Evolutionary conservation across 345 rosid genomes (phyloP).

Genomic region (Linum tenue): DNA sequence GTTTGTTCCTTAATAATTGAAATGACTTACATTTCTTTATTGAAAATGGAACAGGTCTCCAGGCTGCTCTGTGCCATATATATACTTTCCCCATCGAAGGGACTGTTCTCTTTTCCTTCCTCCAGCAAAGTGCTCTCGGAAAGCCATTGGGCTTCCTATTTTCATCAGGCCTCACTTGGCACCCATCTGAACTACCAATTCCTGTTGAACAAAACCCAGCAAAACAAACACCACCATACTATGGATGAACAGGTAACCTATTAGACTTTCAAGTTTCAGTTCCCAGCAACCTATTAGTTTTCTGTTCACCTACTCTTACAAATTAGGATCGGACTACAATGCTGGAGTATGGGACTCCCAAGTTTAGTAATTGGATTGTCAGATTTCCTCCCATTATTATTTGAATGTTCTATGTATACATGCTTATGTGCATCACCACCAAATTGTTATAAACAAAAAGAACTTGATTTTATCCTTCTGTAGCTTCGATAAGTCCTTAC

Average conservation of each 20-base stretch:
- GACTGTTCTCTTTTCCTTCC: slow-evolving; percentile 32
- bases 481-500: too few relatives aligned
- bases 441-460: too few relatives aligned
- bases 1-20: too few relatives aligned
- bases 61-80: slow-evolving; percentile 56
- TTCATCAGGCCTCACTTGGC: slow-evolving; percentile 93
- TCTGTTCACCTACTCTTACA: too few relatives aligned
- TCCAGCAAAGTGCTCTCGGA: slow-evolving; percentile 46
- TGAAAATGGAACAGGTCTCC: slow-evolving; percentile 45
- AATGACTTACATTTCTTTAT: background rate
- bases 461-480: too few relatives aligned
- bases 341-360: too few relatives aligned
- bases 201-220: slow-evolving; percentile 36
- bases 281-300: too few relatives aligned
- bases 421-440: too few relatives aligned
- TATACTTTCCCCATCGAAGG: slow-evolving; percentile 49
- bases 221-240: slow-evolving; percentile 20
- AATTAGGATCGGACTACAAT: too few relatives aligned
- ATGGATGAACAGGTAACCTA: slow-evolving; percentile 37
- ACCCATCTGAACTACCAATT: slow-evolving; percentile 57
- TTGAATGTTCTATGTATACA: background rate
- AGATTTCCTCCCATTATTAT: background rate
- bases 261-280: background rate
- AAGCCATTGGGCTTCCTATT: slow-evolving; percentile 87
- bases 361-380: too few relatives aligned